Base-by-base conservation (phyloP, 805 yeast species). In the Candida cerambycidarum region DNA sequence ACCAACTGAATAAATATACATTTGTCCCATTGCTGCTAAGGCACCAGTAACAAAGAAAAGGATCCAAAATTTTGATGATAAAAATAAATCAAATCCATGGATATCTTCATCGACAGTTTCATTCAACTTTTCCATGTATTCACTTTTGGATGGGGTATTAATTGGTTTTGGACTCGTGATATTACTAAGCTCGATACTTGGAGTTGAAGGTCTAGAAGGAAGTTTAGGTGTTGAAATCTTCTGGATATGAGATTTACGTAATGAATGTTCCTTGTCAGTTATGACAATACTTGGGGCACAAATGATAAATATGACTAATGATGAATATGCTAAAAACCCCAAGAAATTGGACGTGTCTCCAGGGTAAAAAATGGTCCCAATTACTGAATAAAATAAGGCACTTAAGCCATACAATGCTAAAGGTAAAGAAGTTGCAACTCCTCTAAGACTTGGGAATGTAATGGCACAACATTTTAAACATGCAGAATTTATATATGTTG, bases 351-450 rank as follows among this genome's bases (percentile, higher is more conserved):
- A 70, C 0, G 89, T 82, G 45, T 80, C 77, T 2, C 83, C 82
- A 0, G 83, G 77, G 46, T 64, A 79, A 43, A 79, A 67, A 12
- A 67, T 49, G 9, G 78, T 63, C 1, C 82, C 83, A 16, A 80
- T 52, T 1, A 75, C 66, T 1, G 89, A 82, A 56, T 77, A 82
- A 39, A 82, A 71, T 53, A 83, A 72, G 3, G 93, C 93, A 57
- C 85, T 79, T 12, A 83, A 70, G 0, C 95, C 95, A 58, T 82
- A 84, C 34, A 84, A 75, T 1, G 90, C 82, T 58, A 85, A 71
- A 2, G 92, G 89, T 33, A 85, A 68, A 0, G 89, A 78, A 0
- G 93, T 82, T 3, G 93, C 90, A 8, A 84, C 69, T 2, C 93
- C 95, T 42, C 87, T 62, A 29, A 75, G 66, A 32, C 75, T 69